Base-by-base conservation (phyloP, 2,329 filamentous ascomycete genomes). In the Phoma herbarum region DNA sequence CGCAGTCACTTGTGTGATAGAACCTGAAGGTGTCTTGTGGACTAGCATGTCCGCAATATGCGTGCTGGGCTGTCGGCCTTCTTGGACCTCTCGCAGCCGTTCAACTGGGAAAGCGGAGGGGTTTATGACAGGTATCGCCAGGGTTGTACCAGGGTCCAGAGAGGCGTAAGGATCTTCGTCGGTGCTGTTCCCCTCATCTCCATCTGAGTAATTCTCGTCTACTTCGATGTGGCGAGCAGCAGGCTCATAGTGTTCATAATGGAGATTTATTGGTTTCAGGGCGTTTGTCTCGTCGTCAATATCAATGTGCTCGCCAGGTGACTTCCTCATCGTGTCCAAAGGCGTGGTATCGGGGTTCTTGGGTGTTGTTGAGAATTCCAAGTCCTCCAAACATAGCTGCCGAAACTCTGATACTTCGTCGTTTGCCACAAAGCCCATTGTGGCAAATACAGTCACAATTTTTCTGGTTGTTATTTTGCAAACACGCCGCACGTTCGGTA, bases 71-170 rank as follows among this genome's bases (percentile, higher is more conserved):
- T 64, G 62, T 28, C 57, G 54, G 8, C 63, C 46, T 9, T 62
- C 52, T 47, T 64, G 63, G 7, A 67, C 37, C 37, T 61, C 60
- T 23, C 66, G 61, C 5, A 69, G 45, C 7, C 51, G 60, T 4
- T 35, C 14, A 3, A 59, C 18, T 0, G 64, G 64, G 22, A 67
- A 67, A 7, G 35, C 61, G 31, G 52, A 52, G 1, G 58, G 57
- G 18, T 60, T 67, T n/a, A 51, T 60, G 23, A 67, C 56, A 9
- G 56, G 52, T 6, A 62, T 53, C 2, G 37, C 37, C 2, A 58
- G 23, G 0, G 18, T 44, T 4, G 37, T 41, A 16, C 29, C 16
- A 2, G 18, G 37, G 18, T 37, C 35, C 7, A 52, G 16, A 14
- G 37, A 45, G 0, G 16, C 35, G 20, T 47, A 47, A 10, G 35